Evolutionary conservation across 169 alveolate genomes (phyloP), one percentile per base, ranked within the genome.

Genomic region (Eimeria acervulina): DNA sequence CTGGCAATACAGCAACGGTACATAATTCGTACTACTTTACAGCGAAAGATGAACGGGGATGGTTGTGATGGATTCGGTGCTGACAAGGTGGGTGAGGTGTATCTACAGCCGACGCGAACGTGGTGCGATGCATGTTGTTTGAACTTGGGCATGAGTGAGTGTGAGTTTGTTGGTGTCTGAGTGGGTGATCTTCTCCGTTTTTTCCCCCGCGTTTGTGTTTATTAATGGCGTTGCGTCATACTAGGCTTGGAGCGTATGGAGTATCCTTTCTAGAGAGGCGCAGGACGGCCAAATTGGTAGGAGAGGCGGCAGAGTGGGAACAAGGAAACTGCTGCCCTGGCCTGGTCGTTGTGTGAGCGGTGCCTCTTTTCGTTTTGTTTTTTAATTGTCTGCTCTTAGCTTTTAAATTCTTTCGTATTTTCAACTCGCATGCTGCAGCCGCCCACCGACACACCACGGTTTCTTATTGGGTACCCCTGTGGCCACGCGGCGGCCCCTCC

Each of bases 341-440:
- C 72, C 72, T 61, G 72, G 38, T 61, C 36, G 72, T n/a, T 61
- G 5, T 12, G 3, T 21, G 52, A 40, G 84, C 84, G 44, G 55
- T 28, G 84, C 51, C 51, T 15, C 52, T 33, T 72, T 72, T 12
- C 36, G 72, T 61, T 61, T 61, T 72, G 55, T 40, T 72, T 33
- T 72, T 33, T 28, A 72, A 17, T 72, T 72, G 84, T 17, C 84
- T 72, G 44, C 84, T n/a, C 3, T 72, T 36, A 31, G 44, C 84
- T n/a, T 28, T 72, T 36, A 31, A 33, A 17, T 72, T 36, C 28
- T 72, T 31, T 33, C 33, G 55, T 17, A 72, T 36, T 17, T 72
- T 72, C 52, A 72, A 72, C 51, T 72, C 84, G 84, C 84, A 36
- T 72, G 84, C 84, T 1, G 84, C 84, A 72, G 33, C 84, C 52